Evolutionary conservation across 768 basidiomycete genomes (phyloP).

Genomic region (Tephrocybe sp.): DNA sequence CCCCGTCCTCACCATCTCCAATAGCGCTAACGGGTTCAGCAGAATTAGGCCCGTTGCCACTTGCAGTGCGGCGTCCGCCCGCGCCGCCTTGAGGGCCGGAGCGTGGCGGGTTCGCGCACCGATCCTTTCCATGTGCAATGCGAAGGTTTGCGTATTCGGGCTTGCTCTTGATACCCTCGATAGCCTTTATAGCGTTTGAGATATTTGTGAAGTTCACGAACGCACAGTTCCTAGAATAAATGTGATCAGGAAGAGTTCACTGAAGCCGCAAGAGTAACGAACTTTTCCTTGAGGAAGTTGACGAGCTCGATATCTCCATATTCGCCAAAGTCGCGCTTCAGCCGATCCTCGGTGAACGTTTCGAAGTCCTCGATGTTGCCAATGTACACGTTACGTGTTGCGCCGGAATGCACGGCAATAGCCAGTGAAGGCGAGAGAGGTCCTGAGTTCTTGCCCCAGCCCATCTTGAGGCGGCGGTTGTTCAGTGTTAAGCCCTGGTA

Average conservation of each 20-base stretch:
- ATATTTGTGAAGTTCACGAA: constrained; percentile 97
- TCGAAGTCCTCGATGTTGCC: constrained; percentile 97
- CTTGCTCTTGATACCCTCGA: constrained; percentile 90
- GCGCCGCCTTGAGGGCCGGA: constrained; percentile 75
- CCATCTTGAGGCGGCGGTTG: constrained; percentile 93
- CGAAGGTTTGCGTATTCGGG: constrained; percentile 88
- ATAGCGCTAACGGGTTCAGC: constrained; percentile 38
- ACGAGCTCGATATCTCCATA: constrained; percentile 97
- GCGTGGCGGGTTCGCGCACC: constrained; percentile 91
- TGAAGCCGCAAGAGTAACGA: constrained; percentile 35
- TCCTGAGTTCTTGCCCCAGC: constrained; percentile 97
- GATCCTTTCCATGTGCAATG: constrained; percentile 93
- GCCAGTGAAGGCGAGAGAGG: constrained; percentile 82
- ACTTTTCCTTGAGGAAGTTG: constrained; percentile 95
- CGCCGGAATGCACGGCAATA: constrained; percentile 88
- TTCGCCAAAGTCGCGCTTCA: constrained; percentile 92
- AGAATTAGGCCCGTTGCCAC: constrained; percentile 32
- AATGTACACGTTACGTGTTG: constrained; percentile 95
- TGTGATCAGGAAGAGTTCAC: background rate
- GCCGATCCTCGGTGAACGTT: constrained; percentile 82
- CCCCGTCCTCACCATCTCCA: constrained; percentile 34
- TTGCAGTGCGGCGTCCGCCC: constrained; percentile 42
- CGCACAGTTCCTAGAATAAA: constrained; percentile 74
- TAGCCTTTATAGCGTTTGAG: constrained; percentile 96
- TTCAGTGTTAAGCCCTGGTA: constrained; percentile 89